Conservation (phyloP, 2,329 filamentous ascomycete genomes). For the Colletotrichum tropicicola region DNA sequence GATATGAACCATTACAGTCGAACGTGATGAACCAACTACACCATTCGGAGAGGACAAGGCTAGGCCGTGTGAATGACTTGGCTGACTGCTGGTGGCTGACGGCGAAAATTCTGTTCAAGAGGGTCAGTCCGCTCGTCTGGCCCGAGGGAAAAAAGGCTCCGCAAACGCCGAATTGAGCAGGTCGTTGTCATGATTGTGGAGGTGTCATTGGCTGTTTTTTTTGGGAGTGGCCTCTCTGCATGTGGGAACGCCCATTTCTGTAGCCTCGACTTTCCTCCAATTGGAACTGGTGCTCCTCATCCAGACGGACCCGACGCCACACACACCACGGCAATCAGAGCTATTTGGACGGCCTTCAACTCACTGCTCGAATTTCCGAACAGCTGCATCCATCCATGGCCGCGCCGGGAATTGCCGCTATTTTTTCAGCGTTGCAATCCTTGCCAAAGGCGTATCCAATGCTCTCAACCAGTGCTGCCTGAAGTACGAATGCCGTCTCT, state of each 20-base stretch:
- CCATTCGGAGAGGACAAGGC: not conserved
- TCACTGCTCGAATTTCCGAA: no score
- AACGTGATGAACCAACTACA: conserved; percentile 27
- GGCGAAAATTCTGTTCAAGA: not conserved
- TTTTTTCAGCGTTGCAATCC: no score
- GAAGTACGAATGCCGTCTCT: no score
- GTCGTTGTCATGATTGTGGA: not conserved
- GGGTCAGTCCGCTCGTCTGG: no score
- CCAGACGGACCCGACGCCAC: no score
- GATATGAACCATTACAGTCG: conserved; percentile 25
- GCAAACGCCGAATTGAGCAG: not conserved
- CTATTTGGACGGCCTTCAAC: no score
- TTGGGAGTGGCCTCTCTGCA: not conserved
- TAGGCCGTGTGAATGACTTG: conserved; percentile 2
- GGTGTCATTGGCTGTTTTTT: not conserved
- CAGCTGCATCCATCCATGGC: no score
- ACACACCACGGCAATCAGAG: no score
- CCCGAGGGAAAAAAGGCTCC: not conserved
- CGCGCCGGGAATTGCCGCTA: no score
- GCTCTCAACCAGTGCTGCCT: not conserved
- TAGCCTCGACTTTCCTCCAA: not conserved
- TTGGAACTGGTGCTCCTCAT: not conserved
- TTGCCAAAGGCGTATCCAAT: not conserved
- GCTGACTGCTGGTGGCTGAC: not conserved
- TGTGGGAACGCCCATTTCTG: not conserved